These are phyloP conservation scores for Quercus engelmannii DNA, from an alignment of 306 rosid species.

Conservation along the genomic window DNA sequence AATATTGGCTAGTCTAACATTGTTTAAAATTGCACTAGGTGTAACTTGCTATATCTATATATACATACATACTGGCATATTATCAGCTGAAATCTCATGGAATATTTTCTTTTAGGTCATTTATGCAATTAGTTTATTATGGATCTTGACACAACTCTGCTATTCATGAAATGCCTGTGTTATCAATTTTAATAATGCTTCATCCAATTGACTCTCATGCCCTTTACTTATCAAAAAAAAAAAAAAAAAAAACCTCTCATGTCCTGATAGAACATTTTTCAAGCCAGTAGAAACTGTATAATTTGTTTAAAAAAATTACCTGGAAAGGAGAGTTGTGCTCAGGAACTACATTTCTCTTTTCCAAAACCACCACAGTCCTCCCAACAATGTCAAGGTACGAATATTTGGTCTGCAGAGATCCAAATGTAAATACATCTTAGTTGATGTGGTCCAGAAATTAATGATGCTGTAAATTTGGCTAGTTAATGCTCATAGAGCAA, in stretches of 20 bases:
- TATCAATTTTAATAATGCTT: neutral
- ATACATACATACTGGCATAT: neutral
- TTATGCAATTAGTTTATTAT: too few species aligned
- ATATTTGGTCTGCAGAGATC: conserved; percentile 66
- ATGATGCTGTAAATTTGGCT: conserved; percentile 1
- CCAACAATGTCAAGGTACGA: conserved; percentile 94
- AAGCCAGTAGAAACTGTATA: neutral
- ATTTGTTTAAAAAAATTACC: conserved; percentile 44
- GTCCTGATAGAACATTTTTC: neutral
- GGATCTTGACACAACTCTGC: too few species aligned
- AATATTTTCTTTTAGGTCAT: neutral
- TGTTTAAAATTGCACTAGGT: too few species aligned
- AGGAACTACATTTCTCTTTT: conserved; percentile 85
- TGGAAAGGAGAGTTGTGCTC: conserved; percentile 86
- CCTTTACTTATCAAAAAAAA: neutral
- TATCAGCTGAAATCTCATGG: neutral
- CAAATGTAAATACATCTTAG: conserved; percentile 21
- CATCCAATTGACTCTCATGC: neutral
- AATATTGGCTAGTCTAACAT: too few species aligned
- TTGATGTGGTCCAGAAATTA: conserved; percentile 13
- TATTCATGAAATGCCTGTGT: too few species aligned
- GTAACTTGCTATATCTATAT: too few species aligned
- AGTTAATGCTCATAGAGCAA: conserved; percentile 4
- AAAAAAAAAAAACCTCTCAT: neutral
- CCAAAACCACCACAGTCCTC: conserved; percentile 85